phyloP scores from a whole-genome alignment of 768 basidiomycete species.

The Pleurotus cornucopiae region DNA sequence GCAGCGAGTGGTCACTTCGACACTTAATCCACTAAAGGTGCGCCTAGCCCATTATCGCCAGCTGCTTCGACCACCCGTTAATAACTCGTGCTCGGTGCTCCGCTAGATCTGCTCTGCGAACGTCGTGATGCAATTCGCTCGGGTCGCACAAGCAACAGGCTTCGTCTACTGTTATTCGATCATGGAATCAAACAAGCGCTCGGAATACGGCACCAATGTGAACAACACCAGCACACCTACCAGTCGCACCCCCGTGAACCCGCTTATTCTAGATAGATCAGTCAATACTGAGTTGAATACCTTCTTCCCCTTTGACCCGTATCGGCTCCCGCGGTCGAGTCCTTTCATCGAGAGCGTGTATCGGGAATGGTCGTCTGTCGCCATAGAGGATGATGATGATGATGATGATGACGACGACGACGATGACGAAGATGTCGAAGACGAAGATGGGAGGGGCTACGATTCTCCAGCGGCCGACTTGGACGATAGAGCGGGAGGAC shows the following conservation, averaged over 20 bases:
- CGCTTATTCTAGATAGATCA: constrained; percentile 26
- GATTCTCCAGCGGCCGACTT: constrained; percentile 7
- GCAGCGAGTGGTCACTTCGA: constrained; percentile 74
- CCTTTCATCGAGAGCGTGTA: constrained; percentile 81
- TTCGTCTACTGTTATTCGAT: constrained; percentile 95
- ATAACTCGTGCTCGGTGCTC: not conserved
- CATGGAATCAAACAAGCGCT: constrained; percentile 81
- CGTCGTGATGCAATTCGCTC: constrained; percentile 93
- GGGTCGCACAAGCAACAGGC: constrained; percentile 81
- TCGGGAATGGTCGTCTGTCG: constrained; percentile 85
- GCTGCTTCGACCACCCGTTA: too few relatives aligned
- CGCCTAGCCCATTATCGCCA: constrained; percentile 8
- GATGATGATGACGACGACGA: constrained; percentile 59
- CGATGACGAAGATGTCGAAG: constrained; percentile 28
- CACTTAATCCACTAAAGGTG: constrained; percentile 89
- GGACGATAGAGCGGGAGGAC: not conserved
- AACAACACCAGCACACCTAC: constrained; percentile 14
- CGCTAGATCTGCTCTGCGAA: constrained; percentile 80
- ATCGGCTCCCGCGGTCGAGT: constrained; percentile 77
- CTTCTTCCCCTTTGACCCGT: constrained; percentile 99
- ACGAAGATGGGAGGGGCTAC: constrained; percentile 8
- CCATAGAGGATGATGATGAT: constrained; percentile 70
- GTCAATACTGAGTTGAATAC: constrained; percentile 74
- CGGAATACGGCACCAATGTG: constrained; percentile 38
- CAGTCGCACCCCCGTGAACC: constrained; percentile 13